Evolutionary conservation across 2,329 filamentous ascomycete species (phyloP), one percentile per base, ranked within the genome.

Genomic region (Chaetothyriales sp.): DNA sequence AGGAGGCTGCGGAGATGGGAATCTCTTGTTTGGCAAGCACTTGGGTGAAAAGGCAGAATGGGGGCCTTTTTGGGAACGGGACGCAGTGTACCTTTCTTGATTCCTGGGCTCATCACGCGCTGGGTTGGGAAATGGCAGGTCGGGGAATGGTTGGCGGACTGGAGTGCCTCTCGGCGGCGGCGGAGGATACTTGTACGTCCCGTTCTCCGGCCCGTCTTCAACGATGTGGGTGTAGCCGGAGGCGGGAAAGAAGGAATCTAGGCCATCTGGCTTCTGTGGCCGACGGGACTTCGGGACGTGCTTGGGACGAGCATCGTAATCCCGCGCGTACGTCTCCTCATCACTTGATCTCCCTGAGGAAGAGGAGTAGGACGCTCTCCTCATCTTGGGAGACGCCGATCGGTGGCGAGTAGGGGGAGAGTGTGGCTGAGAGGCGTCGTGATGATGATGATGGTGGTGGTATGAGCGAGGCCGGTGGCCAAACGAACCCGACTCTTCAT

Each of bases 331-430:
- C 15, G 10, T 15, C 15, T 40, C 33, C 33, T 40, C 33, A 15
- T 40, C 33, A 15, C 33, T 40, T 15, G 33, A 15, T 40, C 4
- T 13, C 2, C 33, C 33, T 40, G 33, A 40, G 15, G 33, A 40
- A 15, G 33, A 40, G 4, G 33, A 40, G 33, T 15, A 40, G 4
- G 33, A 40, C 2, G 33, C 46, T 13, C 50, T 53, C 47, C 54
- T 67, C 25, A 66, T 45, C 28, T 69, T 67, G 2, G 71, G 72
- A 52, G 72, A 73, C 22, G 66, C 69, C 50, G 70, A 73, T 37
- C 67, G 69, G 60, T 70, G 67, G 49, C 69, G 65, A 20, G 62
- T 63, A 43, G 50, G 50, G 37, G 45, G 54, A 13, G 40, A 25
- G 8, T 49, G 18, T 28, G 40, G 58, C 50, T 22, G 62, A 59